Evolutionary conservation across 1,139 yeast species (phyloP).

Genomic region (Pneumocystis wakefieldiae): DNA sequence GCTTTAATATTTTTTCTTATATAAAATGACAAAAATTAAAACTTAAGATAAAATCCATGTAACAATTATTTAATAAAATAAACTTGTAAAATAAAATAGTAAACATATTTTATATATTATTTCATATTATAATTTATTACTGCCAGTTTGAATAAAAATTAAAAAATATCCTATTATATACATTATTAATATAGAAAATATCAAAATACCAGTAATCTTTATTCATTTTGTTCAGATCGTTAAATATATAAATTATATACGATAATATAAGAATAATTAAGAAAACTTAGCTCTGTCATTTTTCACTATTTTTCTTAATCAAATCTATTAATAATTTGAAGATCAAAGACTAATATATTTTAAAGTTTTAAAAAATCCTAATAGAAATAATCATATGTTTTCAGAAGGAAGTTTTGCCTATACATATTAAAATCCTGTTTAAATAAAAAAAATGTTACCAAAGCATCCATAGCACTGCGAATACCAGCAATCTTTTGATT

Average conservation of each 20-base stretch:
- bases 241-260: background rate
- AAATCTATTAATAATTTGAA: background rate
- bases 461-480: slow-evolving; percentile 59
- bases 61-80: too few relatives aligned
- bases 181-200: too few relatives aligned
- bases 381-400: background rate
- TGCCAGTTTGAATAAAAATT: too few relatives aligned
- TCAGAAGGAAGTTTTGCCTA: slow-evolving; percentile 5
- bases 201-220: background rate
- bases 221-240: background rate
- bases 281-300: background rate
- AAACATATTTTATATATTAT: too few relatives aligned
- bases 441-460: slow-evolving; percentile 4
- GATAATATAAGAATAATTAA: background rate
- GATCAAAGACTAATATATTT: background rate
- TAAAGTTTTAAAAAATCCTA: background rate
- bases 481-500: slow-evolving; percentile 51
- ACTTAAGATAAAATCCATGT: too few relatives aligned
- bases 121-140: too few relatives aligned
- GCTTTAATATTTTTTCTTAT: too few relatives aligned
- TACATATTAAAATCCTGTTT: slow-evolving; percentile 7
- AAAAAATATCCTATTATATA: too few relatives aligned
- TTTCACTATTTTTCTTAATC: background rate
- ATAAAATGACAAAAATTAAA: too few relatives aligned
- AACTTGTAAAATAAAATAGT: too few relatives aligned